These are phyloP conservation scores for Gardenia jasminoides DNA, from an alignment of 257 asterid genomes.

Conservation along the genomic window DNA sequence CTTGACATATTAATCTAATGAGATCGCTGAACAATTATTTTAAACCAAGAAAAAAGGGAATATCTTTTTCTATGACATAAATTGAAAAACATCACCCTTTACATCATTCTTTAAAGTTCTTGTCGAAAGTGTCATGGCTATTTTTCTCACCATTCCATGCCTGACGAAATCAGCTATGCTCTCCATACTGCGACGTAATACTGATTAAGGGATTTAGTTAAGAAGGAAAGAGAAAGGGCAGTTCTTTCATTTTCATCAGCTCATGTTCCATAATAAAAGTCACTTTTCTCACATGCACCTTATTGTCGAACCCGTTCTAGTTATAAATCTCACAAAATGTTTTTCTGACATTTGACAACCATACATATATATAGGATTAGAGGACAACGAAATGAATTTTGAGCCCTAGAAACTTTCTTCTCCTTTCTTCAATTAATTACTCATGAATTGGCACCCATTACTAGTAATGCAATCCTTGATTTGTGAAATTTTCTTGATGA, in stretches of 20 bases:
- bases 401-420: background rate
- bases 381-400: background rate
- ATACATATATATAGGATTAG: background rate
- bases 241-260: background rate
- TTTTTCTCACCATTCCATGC: background rate
- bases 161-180: background rate
- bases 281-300: background rate
- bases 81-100: conserved; percentile 1
- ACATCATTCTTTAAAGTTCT: conserved; percentile 16
- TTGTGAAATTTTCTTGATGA: background rate
- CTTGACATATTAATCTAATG: background rate
- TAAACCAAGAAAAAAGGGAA: conserved; percentile 1
- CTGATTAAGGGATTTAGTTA: background rate
- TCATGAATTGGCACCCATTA: background rate
- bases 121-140: conserved; percentile 6
- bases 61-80: background rate
- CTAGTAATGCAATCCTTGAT: background rate
- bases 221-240: background rate
- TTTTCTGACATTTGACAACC: background rate
- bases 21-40: background rate
- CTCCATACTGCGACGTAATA: background rate
- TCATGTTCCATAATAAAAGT: background rate
- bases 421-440: background rate
- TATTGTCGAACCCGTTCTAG: background rate
- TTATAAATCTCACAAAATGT: background rate